These are phyloP conservation scores for Euphorbia schlechtendalii DNA, from an alignment of 441 rosid species.

Conservation along the genomic window DNA sequence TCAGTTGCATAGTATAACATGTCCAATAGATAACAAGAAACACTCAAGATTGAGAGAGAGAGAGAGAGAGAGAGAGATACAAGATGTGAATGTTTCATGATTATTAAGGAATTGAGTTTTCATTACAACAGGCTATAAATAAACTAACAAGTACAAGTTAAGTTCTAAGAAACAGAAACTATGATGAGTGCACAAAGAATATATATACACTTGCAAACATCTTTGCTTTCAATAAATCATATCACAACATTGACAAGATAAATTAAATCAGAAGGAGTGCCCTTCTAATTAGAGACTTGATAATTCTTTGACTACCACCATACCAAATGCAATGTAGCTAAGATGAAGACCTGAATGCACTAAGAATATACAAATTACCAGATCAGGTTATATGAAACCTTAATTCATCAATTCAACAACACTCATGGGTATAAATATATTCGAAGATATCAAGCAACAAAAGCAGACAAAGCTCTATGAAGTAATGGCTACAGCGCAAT, in stretches of 20 bases:
- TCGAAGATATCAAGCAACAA: too few relatives aligned
- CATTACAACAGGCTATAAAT: neutral
- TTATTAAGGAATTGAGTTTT: neutral
- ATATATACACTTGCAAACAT: neutral
- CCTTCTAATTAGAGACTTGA: too few relatives aligned
- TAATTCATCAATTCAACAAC: too few relatives aligned
- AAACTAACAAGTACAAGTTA: neutral
- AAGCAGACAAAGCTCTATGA: neutral
- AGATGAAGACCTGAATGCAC: too few relatives aligned
- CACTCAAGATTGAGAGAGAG: neutral
- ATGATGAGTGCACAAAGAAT: neutral
- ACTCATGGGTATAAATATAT: too few relatives aligned
- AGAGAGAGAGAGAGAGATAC: neutral
- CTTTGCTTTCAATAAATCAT: too few relatives aligned
- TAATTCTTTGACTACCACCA: too few relatives aligned
- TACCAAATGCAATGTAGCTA: too few relatives aligned
- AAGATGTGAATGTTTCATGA: conserved; percentile 19
- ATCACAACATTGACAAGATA: too few relatives aligned
- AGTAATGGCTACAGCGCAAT: neutral
- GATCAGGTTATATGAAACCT: too few relatives aligned
- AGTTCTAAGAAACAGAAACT: neutral
- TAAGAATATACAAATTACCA: too few relatives aligned
- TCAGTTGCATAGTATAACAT: neutral
- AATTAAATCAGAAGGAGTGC: too few relatives aligned
- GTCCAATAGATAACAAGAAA: neutral